Base-by-base conservation (phyloP, 176 grass and related monocot species). In the Carex pumila region DNA sequence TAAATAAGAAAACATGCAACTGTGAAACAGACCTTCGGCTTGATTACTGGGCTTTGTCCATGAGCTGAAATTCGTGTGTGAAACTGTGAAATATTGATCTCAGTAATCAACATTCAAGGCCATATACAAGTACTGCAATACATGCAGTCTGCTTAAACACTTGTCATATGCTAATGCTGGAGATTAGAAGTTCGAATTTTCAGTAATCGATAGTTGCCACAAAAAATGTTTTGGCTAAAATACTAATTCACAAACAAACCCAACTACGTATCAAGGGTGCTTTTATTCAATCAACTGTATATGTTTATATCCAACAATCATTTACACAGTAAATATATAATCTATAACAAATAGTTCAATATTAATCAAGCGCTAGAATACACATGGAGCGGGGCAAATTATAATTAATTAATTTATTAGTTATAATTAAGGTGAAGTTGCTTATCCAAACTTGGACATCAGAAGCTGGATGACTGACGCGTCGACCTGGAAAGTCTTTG, bases 401-500 rank as follows among this genome's bases (percentile, higher is more conserved):
- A 7, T 75, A 50, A 22, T 49, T 43, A 43, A 43, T 43, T 43
- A 43, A 43, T 43, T 43, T 43, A 43, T 75, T 45, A 76, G 22
- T 76, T 29, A 13, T 76, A n/a, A n/a, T n/a, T n/a, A 76, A 54
- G 71, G 71, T 30, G 47, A 76, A 25, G 71, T 76, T 76, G 71
- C 49, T 31, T 76, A 47, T 2, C 71, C 71, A 30, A 76, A 76
- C 71, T 76, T 76, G 21, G 71, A 76, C 71, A 76, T 76, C 71
- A 76, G 71, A 54, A 76, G 71, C 45, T 80, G 75, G 9, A 86
- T 43, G 14, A 80, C 66, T 10, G 64, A 54, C 17, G 76, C 87
- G 4, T 63, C 86, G 63, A 88, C 65, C 84, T 85, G 90, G 78
- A 94, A 85, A 19, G 90, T 85, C 86, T 94, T 94, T 50, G 90